Evolutionary conservation across 2,329 filamentous ascomycete species (phyloP).

Genomic region (Penicillium glabrum): DNA sequence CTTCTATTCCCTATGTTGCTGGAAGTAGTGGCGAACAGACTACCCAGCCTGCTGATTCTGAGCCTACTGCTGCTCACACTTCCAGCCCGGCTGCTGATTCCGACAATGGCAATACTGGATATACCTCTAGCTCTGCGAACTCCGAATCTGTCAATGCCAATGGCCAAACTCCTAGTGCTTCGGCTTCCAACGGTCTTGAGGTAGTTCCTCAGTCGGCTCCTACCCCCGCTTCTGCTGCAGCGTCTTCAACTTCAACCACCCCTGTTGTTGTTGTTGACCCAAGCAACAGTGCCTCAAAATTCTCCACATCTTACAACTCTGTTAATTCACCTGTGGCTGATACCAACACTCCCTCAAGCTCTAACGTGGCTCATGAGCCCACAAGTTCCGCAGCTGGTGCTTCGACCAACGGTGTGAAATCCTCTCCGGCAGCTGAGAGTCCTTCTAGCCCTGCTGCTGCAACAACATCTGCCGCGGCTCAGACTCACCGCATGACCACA

Average conservation of each 20-base stretch:
- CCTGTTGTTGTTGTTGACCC: background rate
- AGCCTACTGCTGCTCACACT: background rate
- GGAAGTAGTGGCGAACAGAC: background rate
- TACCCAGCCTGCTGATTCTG: background rate
- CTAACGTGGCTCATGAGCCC: background rate
- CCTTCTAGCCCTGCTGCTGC: conserved; percentile 8
- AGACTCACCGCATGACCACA: conserved; percentile 22
- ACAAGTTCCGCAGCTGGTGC: background rate
- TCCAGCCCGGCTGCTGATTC: background rate
- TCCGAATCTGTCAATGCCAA: background rate
- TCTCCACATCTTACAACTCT: background rate
- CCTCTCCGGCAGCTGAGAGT: background rate
- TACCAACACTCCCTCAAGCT: background rate
- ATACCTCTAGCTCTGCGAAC: background rate
- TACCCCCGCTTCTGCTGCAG: conserved; percentile 11
- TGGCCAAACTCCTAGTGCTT: background rate
- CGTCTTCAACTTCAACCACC: background rate
- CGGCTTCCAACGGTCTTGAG: background rate
- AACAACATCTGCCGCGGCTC: conserved; percentile 20
- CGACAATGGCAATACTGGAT: background rate
- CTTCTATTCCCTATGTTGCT: background rate
- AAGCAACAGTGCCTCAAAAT: background rate
- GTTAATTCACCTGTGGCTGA: background rate
- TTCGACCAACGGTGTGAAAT: too few species aligned
- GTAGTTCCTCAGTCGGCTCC: background rate